phyloP scores from a whole-genome alignment of 371 early-diverging fungal genomes.

The Haplosporangium sp. region DNA sequence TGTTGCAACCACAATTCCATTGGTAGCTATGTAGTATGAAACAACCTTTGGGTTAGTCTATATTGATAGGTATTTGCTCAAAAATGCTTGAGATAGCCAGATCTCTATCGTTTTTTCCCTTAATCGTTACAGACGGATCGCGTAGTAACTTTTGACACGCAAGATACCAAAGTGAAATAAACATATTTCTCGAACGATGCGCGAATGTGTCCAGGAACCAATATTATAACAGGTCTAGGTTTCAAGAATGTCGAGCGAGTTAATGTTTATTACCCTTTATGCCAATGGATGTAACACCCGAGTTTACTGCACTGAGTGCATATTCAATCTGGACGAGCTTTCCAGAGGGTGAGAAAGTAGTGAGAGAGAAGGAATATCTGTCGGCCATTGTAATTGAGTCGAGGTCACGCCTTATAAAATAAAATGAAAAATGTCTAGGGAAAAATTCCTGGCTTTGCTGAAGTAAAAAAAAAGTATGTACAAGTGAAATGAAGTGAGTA shows the following conservation, averaged over 20 bases:
- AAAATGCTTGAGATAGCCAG: too few species aligned
- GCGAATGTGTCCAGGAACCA: too few species aligned
- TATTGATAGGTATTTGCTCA: too few species aligned
- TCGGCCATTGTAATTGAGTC: slow-evolving; percentile 39
- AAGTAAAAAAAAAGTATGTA: neutral
- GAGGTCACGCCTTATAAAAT: neutral
- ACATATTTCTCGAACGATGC: too few species aligned
- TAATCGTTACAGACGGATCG: too few species aligned
- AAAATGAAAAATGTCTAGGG: neutral
- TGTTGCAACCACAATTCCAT: slow-evolving; percentile 98
- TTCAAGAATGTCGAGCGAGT: neutral
- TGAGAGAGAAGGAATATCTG: slow-evolving; percentile 87
- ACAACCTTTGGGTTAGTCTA: too few species aligned
- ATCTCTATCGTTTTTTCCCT: too few species aligned
- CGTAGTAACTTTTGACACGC: too few species aligned
- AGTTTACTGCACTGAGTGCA: slow-evolving; percentile 95
- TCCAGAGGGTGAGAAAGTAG: slow-evolving; percentile 99
- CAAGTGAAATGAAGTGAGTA: neutral
- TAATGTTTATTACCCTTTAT: slow-evolving; percentile 87
- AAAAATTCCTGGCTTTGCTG: neutral
- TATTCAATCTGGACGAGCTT: slow-evolving; percentile 99
- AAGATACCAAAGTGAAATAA: too few species aligned
- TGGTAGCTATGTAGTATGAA: slow-evolving; percentile 74
- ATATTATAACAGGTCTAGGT: too few species aligned
- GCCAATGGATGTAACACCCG: slow-evolving; percentile 97